Percentiles rank a stretch among this genome's conserved stretches.
Conservation (phyloP, 257 asterid genomes). For the Petrea volubilis region DNA sequence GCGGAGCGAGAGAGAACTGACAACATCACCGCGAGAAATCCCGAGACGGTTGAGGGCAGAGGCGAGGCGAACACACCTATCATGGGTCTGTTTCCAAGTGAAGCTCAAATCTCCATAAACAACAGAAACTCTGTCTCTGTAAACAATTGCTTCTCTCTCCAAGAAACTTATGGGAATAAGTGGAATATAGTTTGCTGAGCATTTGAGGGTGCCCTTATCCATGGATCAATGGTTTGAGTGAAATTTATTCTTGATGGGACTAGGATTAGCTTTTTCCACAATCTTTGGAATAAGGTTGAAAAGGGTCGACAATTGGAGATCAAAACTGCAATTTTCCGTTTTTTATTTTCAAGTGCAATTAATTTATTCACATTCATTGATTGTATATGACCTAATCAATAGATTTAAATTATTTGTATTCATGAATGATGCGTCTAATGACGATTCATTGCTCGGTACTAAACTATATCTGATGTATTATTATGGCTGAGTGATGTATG, state of each 20-base stretch:
- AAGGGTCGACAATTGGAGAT: no score
- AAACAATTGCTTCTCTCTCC: slow-evolving; percentile 43
- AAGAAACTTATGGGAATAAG: slow-evolving; percentile 44
- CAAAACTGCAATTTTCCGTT: no score
- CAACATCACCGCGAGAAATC: slow-evolving; percentile 41
- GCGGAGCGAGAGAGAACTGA: slow-evolving; percentile 3
- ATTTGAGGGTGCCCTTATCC: slow-evolving; percentile 35
- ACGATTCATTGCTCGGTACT: no score
- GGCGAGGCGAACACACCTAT: slow-evolving; percentile 41
- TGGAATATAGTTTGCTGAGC: slow-evolving; percentile 45
- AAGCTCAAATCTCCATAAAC: slow-evolving; percentile 36
- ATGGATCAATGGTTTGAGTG: not conserved
- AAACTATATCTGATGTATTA: no score
- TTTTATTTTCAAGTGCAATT: no score
- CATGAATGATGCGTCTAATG: no score
- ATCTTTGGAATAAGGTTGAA: no score
- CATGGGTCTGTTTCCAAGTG: slow-evolving; percentile 49
- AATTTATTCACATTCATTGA: no score
- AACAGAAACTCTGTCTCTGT: slow-evolving; percentile 35
- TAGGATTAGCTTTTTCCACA: no score
- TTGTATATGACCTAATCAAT: no score
- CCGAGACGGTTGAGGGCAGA: slow-evolving; percentile 40
- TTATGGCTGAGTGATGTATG: no score
- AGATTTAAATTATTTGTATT: no score
- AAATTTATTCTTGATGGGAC: not conserved